phyloP scores from a whole-genome alignment of 2,329 filamentous ascomycete genomes.

The Penicillium sp. region DNA sequence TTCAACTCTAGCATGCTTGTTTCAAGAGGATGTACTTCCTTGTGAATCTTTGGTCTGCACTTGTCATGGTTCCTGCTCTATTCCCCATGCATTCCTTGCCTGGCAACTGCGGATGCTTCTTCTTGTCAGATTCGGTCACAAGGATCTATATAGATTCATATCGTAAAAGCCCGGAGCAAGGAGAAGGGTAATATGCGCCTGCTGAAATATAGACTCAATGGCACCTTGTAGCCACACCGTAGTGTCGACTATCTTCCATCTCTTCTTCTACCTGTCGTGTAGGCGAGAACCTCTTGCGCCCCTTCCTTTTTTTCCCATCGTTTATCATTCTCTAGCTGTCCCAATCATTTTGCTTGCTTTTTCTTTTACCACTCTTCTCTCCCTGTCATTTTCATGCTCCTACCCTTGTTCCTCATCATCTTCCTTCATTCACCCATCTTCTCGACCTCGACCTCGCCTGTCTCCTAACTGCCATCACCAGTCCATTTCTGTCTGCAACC shows the following conservation, averaged over 20 bases:
- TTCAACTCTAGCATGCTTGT: neutral
- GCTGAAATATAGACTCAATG: neutral
- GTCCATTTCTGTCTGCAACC: neutral
- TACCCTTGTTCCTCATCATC: neutral
- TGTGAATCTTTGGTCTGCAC: neutral
- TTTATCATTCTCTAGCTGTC: too few species aligned
- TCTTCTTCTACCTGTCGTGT: neutral
- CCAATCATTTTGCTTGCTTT: neutral
- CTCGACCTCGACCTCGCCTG: neutral
- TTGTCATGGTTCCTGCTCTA: neutral
- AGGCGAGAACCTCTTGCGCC: neutral
- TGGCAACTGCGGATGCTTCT: neutral
- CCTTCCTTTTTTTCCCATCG: too few species aligned
- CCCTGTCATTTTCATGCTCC: accelerated
- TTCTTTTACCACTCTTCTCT: neutral
- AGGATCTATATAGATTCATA: neutral
- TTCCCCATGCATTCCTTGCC: neutral
- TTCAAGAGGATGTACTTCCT: neutral
- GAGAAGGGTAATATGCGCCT: too few species aligned
- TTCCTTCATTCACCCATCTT: too few species aligned
- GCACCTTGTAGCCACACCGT: neutral
- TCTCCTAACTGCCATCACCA: too few species aligned
- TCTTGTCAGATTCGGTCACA: neutral
- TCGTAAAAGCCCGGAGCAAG: too few species aligned
- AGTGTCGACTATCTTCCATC: neutral